These are phyloP conservation scores for Pichia kluyveri DNA, from an alignment of 805 yeast genomes.

Conservation along the genomic window DNA sequence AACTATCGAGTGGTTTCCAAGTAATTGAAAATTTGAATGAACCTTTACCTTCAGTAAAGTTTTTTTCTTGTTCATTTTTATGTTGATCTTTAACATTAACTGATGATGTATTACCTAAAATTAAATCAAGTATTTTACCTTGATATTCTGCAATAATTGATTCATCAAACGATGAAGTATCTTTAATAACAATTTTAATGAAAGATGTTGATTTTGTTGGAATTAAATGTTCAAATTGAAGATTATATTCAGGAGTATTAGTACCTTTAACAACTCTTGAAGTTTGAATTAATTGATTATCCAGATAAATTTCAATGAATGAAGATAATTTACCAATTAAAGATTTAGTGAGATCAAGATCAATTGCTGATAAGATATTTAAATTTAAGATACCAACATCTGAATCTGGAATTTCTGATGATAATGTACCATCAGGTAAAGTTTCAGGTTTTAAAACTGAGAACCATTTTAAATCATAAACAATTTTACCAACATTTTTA, in stretches of 20 bases:
- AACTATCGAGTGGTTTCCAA: constrained; percentile 60
- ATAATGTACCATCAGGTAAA: constrained; percentile 41
- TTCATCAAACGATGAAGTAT: constrained; percentile 43
- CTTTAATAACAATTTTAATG: constrained; percentile 50
- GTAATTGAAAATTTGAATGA: constrained; percentile 43
- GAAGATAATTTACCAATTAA: constrained; percentile 50
- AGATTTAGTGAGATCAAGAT: constrained; percentile 45
- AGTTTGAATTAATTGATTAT: constrained; percentile 44
- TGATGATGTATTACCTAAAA: constrained; percentile 28
- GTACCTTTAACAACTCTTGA: constrained; percentile 57
- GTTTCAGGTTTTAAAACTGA: constrained; percentile 33
- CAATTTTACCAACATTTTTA: constrained; percentile 47
- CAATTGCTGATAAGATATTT: constrained; percentile 49
- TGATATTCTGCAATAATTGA: constrained; percentile 44
- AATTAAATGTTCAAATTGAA: constrained; percentile 50
- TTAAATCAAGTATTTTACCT: constrained; percentile 40
- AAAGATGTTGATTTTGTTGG: constrained; percentile 50
- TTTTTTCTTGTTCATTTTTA: constrained; percentile 38
- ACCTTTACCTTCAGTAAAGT: constrained; percentile 43
- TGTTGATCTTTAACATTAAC: constrained; percentile 27
- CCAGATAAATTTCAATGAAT: constrained; percentile 56
- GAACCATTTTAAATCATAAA: constrained; percentile 47
- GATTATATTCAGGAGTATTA: constrained; percentile 69
- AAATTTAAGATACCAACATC: constrained; percentile 69
- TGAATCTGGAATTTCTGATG: constrained; percentile 39